phyloP scores from a whole-genome alignment of 2,329 filamentous ascomycete genomes.

The Microsporum audouinii region DNA sequence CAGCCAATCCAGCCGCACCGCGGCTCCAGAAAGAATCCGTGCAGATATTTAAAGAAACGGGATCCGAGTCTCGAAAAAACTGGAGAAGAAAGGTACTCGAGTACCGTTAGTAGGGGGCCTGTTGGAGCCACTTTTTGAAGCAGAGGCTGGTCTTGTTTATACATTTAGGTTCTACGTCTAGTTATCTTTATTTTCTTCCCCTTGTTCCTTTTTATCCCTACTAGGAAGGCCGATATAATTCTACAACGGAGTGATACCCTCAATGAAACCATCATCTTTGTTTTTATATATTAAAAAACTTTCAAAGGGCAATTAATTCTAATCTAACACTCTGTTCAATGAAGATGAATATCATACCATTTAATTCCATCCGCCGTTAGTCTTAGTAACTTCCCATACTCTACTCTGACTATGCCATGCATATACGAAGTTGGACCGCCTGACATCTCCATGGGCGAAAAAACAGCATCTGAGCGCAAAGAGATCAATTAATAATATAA shows the following conservation, averaged over 20 bases:
- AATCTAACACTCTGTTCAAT: neutral
- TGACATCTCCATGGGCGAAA: too few species aligned
- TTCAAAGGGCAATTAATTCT: too few species aligned
- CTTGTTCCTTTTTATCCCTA: neutral
- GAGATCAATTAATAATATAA: too few species aligned
- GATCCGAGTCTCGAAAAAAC: constrained; percentile 18
- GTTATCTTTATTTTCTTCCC: neutral
- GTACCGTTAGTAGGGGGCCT: constrained; percentile 19
- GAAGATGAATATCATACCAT: neutral
- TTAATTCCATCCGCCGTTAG: too few species aligned
- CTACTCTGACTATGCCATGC: too few species aligned
- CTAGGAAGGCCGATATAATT: neutral
- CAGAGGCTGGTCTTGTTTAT: neutral
- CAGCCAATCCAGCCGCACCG: neutral
- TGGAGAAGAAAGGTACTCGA: constrained; percentile 29
- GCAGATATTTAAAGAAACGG: constrained; percentile 24
- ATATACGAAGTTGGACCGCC: too few species aligned
- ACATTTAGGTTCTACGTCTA: neutral
- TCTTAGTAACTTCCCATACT: too few species aligned
- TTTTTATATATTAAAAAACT: neutral
- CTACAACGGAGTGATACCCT: constrained; percentile 1
- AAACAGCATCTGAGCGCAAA: too few species aligned
- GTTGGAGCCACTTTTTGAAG: neutral
- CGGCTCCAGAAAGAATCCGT: constrained; percentile 20
- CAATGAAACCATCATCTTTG: neutral